Evolutionary conservation across 345 rosid genomes (phyloP), one percentile per base, ranked within the genome.

Genomic region (Laguncularia racemosa): DNA sequence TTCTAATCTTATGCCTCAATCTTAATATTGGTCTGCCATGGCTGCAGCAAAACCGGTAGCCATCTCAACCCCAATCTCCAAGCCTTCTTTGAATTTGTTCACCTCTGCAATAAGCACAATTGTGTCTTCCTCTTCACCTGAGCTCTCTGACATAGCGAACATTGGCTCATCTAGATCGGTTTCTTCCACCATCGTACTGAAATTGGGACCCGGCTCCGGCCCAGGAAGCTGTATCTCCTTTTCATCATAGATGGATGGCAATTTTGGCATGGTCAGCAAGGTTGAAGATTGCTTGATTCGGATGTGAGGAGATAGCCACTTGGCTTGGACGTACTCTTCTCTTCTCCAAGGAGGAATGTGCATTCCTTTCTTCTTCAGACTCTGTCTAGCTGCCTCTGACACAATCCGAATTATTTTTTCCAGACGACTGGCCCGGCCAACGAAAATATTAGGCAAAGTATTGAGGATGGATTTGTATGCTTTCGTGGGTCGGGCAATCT

Each of bases 341-440:
- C 82, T 88, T 61, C 97, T 84, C 97, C 96, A 95, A 0, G 99
- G 96, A 33, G 99, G 84, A 44, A 88, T 46, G 51, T 74, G 88
- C 88, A 95, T 89, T 18, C 91, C 96, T 55, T 82, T 90, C 80
- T 88, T 95, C 86, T 82, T 95, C 76, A 90, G 50, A 72, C 92
- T 81, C 80, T 81, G 87, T 40, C 68, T 81, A 20, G 88, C 89
- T 0, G 93, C 95, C 72, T 95, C 82, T 20, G 86, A 84, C 33
- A 80, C 69, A 15, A 85, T 63, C 16, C 70, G 33, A 23, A 90
- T 75, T 47, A 95, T 84, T 76, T 70, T 84, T 51, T 78, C 77
- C 2, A 90, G 85, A 64, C 97, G 78, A 52, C 85, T 91, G 18
- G 75, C 51, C 67, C 69, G 84, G 4, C 99, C 96, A 2, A 90